Evolutionary conservation across 1,284 basidiomycete species (phyloP).

Genomic region (Athelia sp.): DNA sequence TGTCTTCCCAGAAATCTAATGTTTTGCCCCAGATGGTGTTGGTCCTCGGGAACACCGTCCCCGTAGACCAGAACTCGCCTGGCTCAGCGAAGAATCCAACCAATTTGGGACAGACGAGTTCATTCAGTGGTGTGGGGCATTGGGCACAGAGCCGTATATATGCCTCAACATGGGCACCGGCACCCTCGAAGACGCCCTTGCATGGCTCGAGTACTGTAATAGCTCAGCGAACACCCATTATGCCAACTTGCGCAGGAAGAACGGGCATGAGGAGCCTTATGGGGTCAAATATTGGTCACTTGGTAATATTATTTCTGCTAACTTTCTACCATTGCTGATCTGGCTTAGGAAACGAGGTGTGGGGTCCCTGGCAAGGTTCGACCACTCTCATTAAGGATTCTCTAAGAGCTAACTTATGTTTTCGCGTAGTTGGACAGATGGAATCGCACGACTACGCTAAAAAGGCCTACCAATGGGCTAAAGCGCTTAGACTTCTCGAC

Average conservation of each 20-base stretch:
- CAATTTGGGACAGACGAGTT: conserved; percentile 58
- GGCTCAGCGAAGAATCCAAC: conserved; percentile 61
- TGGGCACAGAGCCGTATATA: conserved; percentile 54
- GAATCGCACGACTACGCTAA: conserved; percentile 53
- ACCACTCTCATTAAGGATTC: background rate
- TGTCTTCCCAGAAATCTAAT: too few species aligned
- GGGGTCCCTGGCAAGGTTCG: conserved; percentile 57
- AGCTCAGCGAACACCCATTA: conserved; percentile 42
- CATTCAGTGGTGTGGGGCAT: conserved; percentile 41
- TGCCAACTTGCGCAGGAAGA: conserved; percentile 56
- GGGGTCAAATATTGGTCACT: conserved; percentile 42
- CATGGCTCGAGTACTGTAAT: conserved; percentile 67
- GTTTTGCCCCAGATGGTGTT: conserved; percentile 38
- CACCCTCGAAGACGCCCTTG: conserved; percentile 57
- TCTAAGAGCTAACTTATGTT: background rate
- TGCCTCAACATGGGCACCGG: conserved; percentile 67
- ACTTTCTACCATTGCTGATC: background rate
- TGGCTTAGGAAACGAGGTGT: conserved; percentile 41
- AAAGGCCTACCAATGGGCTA: conserved; percentile 60
- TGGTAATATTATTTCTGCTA: conserved; percentile 9
- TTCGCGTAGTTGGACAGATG: conserved; percentile 51
- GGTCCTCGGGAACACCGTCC: conserved; percentile 50
- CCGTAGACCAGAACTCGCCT: conserved; percentile 59
- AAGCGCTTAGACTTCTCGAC: conserved; percentile 56
- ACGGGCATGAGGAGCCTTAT: conserved; percentile 56